These are phyloP conservation scores for Gonium pectorale DNA, from an alignment of 139 green algal genomes.

Conservation along the genomic window DNA sequence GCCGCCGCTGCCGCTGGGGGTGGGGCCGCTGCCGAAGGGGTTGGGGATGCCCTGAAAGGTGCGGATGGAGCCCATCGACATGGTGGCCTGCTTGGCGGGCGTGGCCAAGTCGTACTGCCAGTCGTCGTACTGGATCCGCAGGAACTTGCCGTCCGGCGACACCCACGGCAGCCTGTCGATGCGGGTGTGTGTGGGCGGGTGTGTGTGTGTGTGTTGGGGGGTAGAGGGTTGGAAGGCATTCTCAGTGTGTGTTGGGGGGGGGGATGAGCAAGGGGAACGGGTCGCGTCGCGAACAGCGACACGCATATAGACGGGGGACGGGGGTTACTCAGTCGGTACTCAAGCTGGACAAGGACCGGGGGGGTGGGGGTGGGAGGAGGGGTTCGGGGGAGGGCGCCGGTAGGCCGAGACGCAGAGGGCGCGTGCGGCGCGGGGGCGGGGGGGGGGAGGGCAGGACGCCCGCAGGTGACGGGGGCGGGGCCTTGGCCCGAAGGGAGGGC, in stretches of 20 bases:
- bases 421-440: too few species aligned
- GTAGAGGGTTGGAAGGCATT: not conserved
- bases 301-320: too few species aligned
- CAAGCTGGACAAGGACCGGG: too few species aligned
- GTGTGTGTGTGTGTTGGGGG: not conserved
- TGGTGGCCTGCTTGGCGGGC: not conserved
- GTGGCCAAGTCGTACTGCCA: not conserved
- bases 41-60: not conserved
- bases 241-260: not conserved
- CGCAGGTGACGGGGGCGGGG: too few species aligned
- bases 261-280: not conserved
- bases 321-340: too few species aligned
- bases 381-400: too few species aligned
- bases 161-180: constrained; percentile 20
- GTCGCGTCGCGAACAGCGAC: too few species aligned
- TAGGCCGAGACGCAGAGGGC: too few species aligned
- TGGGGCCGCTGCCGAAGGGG: not conserved
- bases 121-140: constrained; percentile 10
- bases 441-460: too few species aligned
- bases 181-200: not conserved
- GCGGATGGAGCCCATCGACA: not conserved
- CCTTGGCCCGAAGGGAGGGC: too few species aligned
- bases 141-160: not conserved
- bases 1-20: not conserved
- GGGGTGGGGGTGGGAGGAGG: too few species aligned